phyloP scores from a whole-genome alignment of 176 grass and related monocot species.

The Oryza punctata region DNA sequence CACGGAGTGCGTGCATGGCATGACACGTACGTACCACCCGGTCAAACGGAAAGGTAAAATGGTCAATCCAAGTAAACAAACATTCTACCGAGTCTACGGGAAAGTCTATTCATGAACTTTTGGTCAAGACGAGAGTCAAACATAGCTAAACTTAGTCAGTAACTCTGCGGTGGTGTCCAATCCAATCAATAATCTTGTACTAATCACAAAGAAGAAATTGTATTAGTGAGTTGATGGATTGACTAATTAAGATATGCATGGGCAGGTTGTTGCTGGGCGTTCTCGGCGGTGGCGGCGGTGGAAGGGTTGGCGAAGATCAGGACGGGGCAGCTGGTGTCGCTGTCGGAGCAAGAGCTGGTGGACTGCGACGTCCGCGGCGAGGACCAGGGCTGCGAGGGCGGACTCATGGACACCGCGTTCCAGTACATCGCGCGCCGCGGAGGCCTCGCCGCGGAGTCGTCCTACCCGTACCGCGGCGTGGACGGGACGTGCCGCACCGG shows the following conservation, averaged over 20 bases:
- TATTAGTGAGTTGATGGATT: no score
- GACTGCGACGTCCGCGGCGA: slow-evolving; percentile 60
- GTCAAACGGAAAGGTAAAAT: slow-evolving; percentile 32
- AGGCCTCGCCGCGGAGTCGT: slow-evolving; percentile 49
- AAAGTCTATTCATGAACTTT: not conserved
- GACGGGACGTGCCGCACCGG: slow-evolving; percentile 41
- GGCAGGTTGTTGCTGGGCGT: slow-evolving; percentile 70
- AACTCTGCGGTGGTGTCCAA: no score
- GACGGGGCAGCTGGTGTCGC: slow-evolving; percentile 53
- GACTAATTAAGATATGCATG: no score
- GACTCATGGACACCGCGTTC: slow-evolving; percentile 68
- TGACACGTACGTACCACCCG: not conserved
- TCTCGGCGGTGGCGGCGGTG: slow-evolving; percentile 64
- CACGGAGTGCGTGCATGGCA: not conserved
- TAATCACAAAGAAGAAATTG: no score
- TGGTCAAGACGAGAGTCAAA: slow-evolving; percentile 2
- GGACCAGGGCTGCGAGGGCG: slow-evolving; percentile 60
- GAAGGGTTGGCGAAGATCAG: slow-evolving; percentile 55
- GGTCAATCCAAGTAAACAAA: slow-evolving; percentile 18
- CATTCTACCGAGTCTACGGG: not conserved
- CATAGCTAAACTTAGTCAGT: not conserved
- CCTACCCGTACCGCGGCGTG: slow-evolving; percentile 54
- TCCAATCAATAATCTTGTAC: no score
- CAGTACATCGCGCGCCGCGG: slow-evolving; percentile 44
- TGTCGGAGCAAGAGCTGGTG: slow-evolving; percentile 72